These are phyloP conservation scores for Cenchrus fungigraminus DNA, from an alignment of 176 grass and related monocot species.

Conservation along the genomic window DNA sequence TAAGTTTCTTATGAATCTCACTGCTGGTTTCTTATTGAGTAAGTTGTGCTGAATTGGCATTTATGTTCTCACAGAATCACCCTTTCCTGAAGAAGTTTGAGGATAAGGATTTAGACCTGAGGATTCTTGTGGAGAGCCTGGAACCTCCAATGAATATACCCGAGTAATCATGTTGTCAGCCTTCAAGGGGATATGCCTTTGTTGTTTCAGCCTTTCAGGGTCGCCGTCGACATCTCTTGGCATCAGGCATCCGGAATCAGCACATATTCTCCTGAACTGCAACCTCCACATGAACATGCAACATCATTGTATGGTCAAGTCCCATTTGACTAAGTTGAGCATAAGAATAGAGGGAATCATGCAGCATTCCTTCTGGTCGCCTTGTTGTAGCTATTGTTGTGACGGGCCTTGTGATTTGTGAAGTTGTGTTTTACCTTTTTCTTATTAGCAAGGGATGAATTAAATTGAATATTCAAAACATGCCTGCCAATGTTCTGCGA, in stretches of 20 bases:
- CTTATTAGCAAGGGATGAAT: neutral
- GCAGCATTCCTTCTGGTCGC: neutral
- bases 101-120: slow-evolving; percentile 79
- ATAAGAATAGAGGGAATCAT: slow-evolving; percentile 10
- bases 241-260: neutral
- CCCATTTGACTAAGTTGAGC: slow-evolving; percentile 24
- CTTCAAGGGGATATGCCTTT: neutral
- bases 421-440: neutral
- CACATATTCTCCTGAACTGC: neutral
- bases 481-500: neutral
- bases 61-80: slow-evolving; percentile 59
- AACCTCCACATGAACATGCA: slow-evolving; percentile 26
- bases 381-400: neutral
- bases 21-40: neutral
- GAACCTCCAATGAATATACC: slow-evolving; percentile 82
- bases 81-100: slow-evolving; percentile 95
- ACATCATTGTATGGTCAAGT: neutral
- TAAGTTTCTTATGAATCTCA: neutral
- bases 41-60: neutral
- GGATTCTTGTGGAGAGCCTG: slow-evolving; percentile 70
- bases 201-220: neutral
- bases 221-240: neutral
- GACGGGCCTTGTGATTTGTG: neutral
- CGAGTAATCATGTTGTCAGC: slow-evolving; percentile 31
- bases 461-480: neutral